Conservation (phyloP, 768 basidiomycete species). For the Pisolithus marmoratus region DNA sequence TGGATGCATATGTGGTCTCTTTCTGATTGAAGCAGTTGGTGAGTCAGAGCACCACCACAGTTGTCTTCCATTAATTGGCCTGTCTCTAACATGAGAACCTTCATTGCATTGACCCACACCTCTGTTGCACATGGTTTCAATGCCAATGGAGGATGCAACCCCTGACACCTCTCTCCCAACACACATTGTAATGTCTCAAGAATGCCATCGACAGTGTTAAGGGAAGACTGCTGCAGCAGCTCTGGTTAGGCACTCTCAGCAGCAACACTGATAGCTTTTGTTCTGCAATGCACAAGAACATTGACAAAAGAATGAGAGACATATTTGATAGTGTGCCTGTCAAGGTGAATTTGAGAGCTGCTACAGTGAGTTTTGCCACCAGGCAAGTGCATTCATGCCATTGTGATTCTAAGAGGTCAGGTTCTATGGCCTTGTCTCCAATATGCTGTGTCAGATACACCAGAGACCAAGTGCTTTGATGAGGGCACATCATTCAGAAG, state of each 20-base stretch:
- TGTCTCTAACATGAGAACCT: too few relatives aligned
- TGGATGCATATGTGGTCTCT: too few relatives aligned
- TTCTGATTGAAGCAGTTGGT: too few relatives aligned
- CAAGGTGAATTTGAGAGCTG: slow-evolving; percentile 68
- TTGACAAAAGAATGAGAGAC: slow-evolving; percentile 46
- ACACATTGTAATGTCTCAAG: slow-evolving; percentile 73
- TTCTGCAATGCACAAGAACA: slow-evolving; percentile 47
- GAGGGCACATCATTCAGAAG: slow-evolving; percentile 74
- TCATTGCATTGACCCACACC: too few relatives aligned
- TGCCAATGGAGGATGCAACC: slow-evolving; percentile 24
- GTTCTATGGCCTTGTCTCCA: slow-evolving; percentile 87
- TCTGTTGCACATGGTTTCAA: slow-evolving; percentile 19
- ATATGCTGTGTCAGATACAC: slow-evolving; percentile 82
- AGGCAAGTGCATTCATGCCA: slow-evolving; percentile 32
- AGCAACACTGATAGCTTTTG: slow-evolving; percentile 61
- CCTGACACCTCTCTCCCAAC: slow-evolving; percentile 53
- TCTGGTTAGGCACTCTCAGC: slow-evolving; percentile 72
- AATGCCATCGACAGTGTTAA: slow-evolving; percentile 74
- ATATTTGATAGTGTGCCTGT: slow-evolving; percentile 47
- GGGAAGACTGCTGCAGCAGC: slow-evolving; percentile 42
- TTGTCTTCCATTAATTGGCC: too few relatives aligned
- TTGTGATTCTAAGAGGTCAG: slow-evolving; percentile 18
- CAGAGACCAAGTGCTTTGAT: slow-evolving; percentile 76
- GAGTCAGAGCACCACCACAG: too few relatives aligned
- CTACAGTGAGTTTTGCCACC: slow-evolving; percentile 87